phyloP scores from a whole-genome alignment of 2,329 filamentous ascomycete species.

The Dactylonectria estremocensis region DNA sequence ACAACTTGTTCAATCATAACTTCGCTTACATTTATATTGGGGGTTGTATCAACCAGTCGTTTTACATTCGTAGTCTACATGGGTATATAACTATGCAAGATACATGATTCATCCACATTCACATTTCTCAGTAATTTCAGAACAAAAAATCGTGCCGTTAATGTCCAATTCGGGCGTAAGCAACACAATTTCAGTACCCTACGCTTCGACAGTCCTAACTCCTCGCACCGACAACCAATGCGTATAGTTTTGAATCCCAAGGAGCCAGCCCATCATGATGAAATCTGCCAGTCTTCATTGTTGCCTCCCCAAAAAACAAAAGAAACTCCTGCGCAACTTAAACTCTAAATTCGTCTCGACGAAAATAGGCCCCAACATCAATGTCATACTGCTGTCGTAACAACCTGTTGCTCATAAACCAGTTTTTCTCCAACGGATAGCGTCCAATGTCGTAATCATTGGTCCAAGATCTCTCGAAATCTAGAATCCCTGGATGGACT shows the following conservation, averaged over 20 bases:
- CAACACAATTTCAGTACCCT: background rate
- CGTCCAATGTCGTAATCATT: slow-evolving; percentile 34
- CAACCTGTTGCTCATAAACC: background rate
- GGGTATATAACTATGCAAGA: background rate
- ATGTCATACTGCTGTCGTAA: background rate
- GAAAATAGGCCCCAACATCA: too few relatives aligned
- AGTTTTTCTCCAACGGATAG: background rate
- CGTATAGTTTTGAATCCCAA: background rate
- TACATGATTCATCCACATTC: background rate
- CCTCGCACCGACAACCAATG: too few relatives aligned
- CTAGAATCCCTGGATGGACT: slow-evolving; percentile 71
- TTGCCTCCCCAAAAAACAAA: background rate
- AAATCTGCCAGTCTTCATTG: background rate
- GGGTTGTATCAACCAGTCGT: background rate
- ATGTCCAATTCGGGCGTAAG: background rate
- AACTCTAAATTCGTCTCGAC: background rate
- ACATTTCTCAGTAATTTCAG: background rate
- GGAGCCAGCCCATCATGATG: background rate
- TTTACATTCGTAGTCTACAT: background rate
- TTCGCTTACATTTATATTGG: background rate
- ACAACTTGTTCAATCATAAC: background rate
- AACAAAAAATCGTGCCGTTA: background rate
- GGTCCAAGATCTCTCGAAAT: slow-evolving; percentile 70
- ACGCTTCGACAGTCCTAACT: background rate
- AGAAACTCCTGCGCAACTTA: background rate